Evolutionary conservation across 208 protist species (phyloP).

Genomic region (Leishmania turanica): DNA sequence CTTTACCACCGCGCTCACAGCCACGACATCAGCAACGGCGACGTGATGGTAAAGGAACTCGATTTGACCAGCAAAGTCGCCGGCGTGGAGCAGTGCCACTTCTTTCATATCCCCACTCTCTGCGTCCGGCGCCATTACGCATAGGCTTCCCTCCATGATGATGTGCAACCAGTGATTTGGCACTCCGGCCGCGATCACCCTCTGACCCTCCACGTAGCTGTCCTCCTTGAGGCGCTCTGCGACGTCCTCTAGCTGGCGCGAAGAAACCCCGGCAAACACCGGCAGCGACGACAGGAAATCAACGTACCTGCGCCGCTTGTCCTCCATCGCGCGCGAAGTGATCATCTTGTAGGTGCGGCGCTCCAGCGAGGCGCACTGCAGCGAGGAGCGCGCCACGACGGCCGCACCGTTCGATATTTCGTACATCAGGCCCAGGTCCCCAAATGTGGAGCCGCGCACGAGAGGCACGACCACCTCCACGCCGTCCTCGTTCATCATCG

Average conservation of each 20-base stretch:
- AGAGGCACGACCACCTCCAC: constrained; percentile 28
- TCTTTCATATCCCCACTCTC: constrained; percentile 33
- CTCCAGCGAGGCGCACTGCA: constrained; percentile 65
- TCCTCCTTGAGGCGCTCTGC: constrained; percentile 66
- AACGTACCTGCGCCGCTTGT: constrained; percentile 55
- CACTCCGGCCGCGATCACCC: constrained; percentile 56
- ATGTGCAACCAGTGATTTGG: constrained; percentile 72
- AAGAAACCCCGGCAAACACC: constrained; percentile 36
- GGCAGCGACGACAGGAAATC: constrained; percentile 53
- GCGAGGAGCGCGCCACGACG: constrained; percentile 33
- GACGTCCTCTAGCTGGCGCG: constrained; percentile 42
- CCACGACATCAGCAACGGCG: constrained; percentile 62
- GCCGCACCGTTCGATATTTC: constrained; percentile 33
- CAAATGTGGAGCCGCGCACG: constrained; percentile 44
- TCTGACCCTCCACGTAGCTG: constrained; percentile 50
- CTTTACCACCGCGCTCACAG: constrained; percentile 40
- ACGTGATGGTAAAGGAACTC: constrained; percentile 80
- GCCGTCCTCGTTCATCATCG: constrained; percentile 22
- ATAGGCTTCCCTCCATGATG: constrained; percentile 63
- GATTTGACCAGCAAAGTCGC: constrained; percentile 63
- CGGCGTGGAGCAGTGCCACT: constrained; percentile 42
- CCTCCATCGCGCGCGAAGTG: constrained; percentile 52
- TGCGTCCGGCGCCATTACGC: constrained; percentile 43
- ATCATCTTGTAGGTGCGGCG: constrained; percentile 77
- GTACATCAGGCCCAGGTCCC: constrained; percentile 70